Conservation (phyloP, 805 yeast species). For the Candida tibetensis region DNA sequence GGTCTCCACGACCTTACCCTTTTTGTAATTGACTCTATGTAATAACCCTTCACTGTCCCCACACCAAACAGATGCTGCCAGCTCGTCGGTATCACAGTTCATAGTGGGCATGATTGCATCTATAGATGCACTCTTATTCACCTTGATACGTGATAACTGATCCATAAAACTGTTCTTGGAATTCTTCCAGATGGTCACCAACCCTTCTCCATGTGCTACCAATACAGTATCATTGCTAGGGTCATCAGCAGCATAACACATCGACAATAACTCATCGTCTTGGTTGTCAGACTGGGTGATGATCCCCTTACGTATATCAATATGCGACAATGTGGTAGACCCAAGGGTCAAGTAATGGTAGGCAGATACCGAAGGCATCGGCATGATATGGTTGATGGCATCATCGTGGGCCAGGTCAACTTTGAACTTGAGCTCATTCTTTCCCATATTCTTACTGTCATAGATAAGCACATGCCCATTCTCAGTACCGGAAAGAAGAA, state of each 20-base stretch:
- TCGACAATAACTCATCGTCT: conserved; percentile 85
- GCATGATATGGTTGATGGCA: conserved; percentile 70
- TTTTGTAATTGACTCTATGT: conserved; percentile 61
- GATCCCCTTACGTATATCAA: conserved; percentile 75
- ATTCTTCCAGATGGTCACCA: conserved; percentile 82
- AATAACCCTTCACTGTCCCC: conserved; percentile 78
- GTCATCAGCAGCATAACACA: conserved; percentile 57
- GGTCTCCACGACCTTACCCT: conserved; percentile 61
- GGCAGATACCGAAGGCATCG: conserved; percentile 66
- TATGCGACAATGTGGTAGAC: conserved; percentile 72
- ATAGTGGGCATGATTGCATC: conserved; percentile 64
- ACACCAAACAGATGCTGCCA: conserved; percentile 59
- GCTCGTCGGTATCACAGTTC: conserved; percentile 48
- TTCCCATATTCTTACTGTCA: conserved; percentile 54
- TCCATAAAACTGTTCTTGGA: conserved; percentile 66
- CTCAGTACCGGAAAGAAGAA: conserved; percentile 64
- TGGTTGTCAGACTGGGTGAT: conserved; percentile 77
- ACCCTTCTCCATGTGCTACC: conserved; percentile 91
- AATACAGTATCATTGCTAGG: conserved; percentile 61
- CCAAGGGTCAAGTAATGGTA: conserved; percentile 81
- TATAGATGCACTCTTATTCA: conserved; percentile 66
- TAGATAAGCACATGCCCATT: conserved; percentile 63
- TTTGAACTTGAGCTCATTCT: conserved; percentile 39
- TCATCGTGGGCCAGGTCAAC: conserved; percentile 67
- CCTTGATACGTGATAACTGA: conserved; percentile 73